Percentiles rank a stretch among this genome's conserved stretches.
phyloP scores from a whole-genome alignment of 495 filamentous ascomycete species.

The Penicillium bovifimosum region DNA sequence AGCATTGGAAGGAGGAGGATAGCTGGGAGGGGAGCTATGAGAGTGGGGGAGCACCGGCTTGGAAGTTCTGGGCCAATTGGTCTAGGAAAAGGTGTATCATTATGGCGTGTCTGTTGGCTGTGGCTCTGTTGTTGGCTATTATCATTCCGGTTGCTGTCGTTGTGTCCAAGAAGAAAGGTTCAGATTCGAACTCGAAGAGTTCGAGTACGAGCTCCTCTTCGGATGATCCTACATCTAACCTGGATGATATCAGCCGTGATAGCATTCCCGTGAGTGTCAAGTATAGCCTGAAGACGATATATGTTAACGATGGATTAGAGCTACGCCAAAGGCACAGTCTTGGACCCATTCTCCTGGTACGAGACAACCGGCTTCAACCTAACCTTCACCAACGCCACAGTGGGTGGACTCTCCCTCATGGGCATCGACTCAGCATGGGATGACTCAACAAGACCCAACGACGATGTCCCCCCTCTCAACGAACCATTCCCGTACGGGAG shows the following conservation, averaged over 20 bases:
- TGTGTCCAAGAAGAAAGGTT: constrained; percentile 58
- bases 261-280: constrained; percentile 52
- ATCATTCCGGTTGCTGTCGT: constrained; percentile 70
- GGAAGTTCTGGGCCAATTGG: constrained; percentile 31
- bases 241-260: constrained; percentile 53
- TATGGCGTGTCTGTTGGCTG: constrained; percentile 31
- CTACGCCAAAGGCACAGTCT: constrained; percentile 62
- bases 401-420: constrained; percentile 85
- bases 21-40: constrained; percentile 32
- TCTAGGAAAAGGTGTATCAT: constrained; percentile 34
- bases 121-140: constrained; percentile 61
- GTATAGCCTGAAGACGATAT: background rate
- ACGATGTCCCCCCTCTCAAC: constrained; percentile 71
- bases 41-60: constrained; percentile 18
- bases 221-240: constrained; percentile 46
- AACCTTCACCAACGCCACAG: constrained; percentile 80
- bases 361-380: constrained; percentile 90
- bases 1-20: constrained; percentile 26
- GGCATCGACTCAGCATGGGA: constrained; percentile 84
- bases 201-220: constrained; percentile 21
- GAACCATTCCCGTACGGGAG: constrained; percentile 66
- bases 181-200: constrained; percentile 12
- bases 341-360: constrained; percentile 92
- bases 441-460: constrained; percentile 72
- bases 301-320: constrained; percentile 17